Evolutionary conservation across 2,329 filamentous ascomycete genomes (phyloP).

Genomic region (Gnomoniopsis smithogilvyi): DNA sequence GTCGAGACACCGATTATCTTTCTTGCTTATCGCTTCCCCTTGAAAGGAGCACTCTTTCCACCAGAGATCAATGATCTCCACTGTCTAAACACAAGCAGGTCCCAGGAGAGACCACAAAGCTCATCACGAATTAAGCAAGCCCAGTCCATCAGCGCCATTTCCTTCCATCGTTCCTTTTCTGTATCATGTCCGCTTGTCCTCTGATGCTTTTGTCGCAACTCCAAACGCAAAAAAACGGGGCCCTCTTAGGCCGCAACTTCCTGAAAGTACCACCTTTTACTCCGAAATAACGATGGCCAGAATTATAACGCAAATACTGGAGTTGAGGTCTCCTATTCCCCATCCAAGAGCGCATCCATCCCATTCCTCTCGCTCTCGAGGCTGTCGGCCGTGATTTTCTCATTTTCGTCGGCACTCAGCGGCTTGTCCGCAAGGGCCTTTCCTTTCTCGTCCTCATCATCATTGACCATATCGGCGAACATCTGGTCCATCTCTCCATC

Average conservation of each 20-base stretch:
- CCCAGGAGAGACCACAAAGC: not conserved
- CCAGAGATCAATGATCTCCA: not conserved
- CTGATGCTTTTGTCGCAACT: not conserved
- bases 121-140: not conserved
- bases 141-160: not conserved
- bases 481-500: conserved; percentile 50
- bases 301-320: not conserved
- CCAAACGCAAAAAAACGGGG: not conserved
- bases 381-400: conserved; percentile 36
- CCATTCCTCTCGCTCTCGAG: conserved; percentile 44
- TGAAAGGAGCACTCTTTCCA: no score
- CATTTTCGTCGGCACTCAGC: not conserved
- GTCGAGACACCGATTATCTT: no score
- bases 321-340: conserved; percentile 28
- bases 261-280: not conserved
- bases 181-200: not conserved
- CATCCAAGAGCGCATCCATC: conserved; percentile 43
- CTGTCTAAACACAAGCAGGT: not conserved
- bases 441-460: conserved; percentile 44
- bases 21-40: no score
- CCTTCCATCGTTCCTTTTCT: not conserved
- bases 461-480: conserved; percentile 55
- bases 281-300: not conserved
- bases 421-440: conserved; percentile 20
- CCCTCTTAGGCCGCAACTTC: not conserved